Base-by-base conservation (phyloP, 176 grass and related monocot genomes). In the Triticum monococcum region DNA sequence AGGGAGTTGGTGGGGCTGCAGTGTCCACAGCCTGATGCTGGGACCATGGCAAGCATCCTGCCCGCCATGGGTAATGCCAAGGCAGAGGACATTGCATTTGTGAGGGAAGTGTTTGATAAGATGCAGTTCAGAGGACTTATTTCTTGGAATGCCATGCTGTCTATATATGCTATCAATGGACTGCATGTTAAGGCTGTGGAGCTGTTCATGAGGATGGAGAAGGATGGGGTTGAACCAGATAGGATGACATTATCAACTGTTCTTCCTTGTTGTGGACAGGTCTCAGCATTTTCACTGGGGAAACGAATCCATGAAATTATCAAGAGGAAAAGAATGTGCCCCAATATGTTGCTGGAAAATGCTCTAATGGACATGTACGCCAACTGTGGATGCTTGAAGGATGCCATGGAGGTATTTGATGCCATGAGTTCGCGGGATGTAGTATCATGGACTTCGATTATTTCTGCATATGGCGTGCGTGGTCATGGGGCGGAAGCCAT, bases 61-160 rank as follows among this genome's bases (percentile, higher is more conserved):
- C 90, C 86, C 1, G 68, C 92, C 9, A 86, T 92, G 92, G 73
- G 25, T 36, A 86, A 89, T 50, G 85, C 86, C 32, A 68, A 81
- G 73, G 22, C 48, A 31, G 52, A 88, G 33, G 84, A 92, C 36
- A 83, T 94, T 17, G 0, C 12, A 12, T 83, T 92, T 2, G 65
- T 79, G 25, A 80, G 90, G 71, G 26, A 30, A 40, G 46, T 89
- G 66, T 97, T 97, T 66, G 81, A 97, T 57, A 66, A 77, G 48
- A 97, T 97, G 86, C 50, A 18, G 33, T 81, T 77, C 1, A 92
- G 87, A 78, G 84, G 73, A 22, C 74, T 89, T 71, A 85, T 97
- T 78, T 85, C 90, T 63, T 97, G 92, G 90, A 97, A 97, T 71
- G 92, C 90, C 13, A 97, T 97, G 92, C 91, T 97, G 3, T 73